Percentiles rank a stretch among this genome's conserved stretches.
phyloP scores from a whole-genome alignment of 495 filamentous ascomycete species.

The Hypoxylon rickii region DNA sequence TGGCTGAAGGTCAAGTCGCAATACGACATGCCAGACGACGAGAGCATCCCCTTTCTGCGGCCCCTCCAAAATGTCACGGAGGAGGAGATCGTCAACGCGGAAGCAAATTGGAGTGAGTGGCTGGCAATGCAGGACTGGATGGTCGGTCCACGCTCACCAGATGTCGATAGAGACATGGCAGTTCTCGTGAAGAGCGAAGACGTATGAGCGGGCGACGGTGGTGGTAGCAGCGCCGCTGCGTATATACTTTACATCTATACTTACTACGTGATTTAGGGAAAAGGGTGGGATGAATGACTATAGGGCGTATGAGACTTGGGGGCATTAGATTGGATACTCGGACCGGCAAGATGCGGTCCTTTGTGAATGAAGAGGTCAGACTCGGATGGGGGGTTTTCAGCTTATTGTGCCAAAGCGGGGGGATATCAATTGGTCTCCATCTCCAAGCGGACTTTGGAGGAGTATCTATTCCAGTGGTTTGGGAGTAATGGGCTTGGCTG shows the following conservation, averaged over 20 bases:
- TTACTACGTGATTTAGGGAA: neutral
- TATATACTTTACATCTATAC: slow-evolving; percentile 1
- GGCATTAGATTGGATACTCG: slow-evolving; percentile 6
- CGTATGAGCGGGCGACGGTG: slow-evolving; percentile 7
- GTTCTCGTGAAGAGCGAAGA: slow-evolving; percentile 32
- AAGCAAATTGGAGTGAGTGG: slow-evolving; percentile 84
- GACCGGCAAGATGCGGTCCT: slow-evolving; percentile 1
- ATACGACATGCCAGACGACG: slow-evolving; percentile 81
- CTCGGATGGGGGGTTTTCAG: slow-evolving; percentile 17
- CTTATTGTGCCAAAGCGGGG: slow-evolving; percentile 5
- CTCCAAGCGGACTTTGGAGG: too few relatives aligned
- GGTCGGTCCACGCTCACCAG: slow-evolving; percentile 65
- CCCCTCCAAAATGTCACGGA: slow-evolving; percentile 75
- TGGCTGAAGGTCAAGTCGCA: slow-evolving; percentile 87
- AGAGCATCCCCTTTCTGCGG: slow-evolving; percentile 84
- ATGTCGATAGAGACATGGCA: slow-evolving; percentile 31
- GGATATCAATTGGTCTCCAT: slow-evolving; percentile 8
- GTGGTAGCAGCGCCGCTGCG: neutral
- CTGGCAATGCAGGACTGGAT: slow-evolving; percentile 96
- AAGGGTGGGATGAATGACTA: neutral
- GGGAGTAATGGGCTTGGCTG: slow-evolving; percentile 4
- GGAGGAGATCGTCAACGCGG: slow-evolving; percentile 81
- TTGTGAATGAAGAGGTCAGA: slow-evolving; percentile 9
- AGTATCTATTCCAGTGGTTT: slow-evolving; percentile 1
- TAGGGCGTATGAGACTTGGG: slow-evolving; percentile 1